These are phyloP conservation scores for Vickermania ingenoplastis DNA, from an alignment of 208 protist genomes.

Conservation along the genomic window DNA sequence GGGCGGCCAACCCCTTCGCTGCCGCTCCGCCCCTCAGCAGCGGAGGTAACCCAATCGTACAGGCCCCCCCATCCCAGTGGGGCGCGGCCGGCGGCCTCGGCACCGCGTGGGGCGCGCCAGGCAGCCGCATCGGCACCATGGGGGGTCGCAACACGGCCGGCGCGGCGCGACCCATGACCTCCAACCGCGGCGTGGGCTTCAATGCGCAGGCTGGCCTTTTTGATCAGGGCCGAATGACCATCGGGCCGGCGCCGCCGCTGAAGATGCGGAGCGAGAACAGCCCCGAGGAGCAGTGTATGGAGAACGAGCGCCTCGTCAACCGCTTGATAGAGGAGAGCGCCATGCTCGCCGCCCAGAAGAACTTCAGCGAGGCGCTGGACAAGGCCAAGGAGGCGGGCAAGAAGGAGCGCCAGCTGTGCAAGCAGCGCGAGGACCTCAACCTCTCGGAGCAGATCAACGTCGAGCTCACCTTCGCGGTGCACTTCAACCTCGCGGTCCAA, in stretches of 20 bases:
- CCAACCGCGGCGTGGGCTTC: conserved; percentile 88
- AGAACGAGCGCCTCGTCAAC: conserved; percentile 93
- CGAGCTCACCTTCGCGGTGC: conserved; percentile 93
- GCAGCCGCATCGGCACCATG: conserved; percentile 56
- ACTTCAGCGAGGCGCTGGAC: conserved; percentile 86
- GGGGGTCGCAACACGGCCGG: conserved; percentile 28
- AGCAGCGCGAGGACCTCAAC: conserved; percentile 84
- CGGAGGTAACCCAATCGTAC: conserved; percentile 63
- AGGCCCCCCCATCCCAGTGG: conserved; percentile 78
- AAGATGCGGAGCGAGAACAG: conserved; percentile 88
- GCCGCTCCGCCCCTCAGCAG: conserved; percentile 13
- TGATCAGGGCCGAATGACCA: conserved; percentile 64
- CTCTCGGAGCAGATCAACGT: conserved; percentile 92
- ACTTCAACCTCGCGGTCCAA: conserved; percentile 95
- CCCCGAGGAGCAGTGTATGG: conserved; percentile 86
- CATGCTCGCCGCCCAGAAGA: conserved; percentile 76
- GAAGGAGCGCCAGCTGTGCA: conserved; percentile 86
- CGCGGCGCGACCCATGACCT: conserved; percentile 87
- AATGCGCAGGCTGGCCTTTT: conserved; percentile 54
- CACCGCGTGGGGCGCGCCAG: conserved; percentile 56
- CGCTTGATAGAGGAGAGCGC: conserved; percentile 91
- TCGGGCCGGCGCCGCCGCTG: conserved; percentile 82
- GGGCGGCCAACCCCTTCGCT: conserved; percentile 20
- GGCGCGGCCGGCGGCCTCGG: conserved; percentile 31
- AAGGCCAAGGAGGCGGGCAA: conserved; percentile 93